These are phyloP conservation scores for Penicillium maclennaniae DNA, from an alignment of 495 filamentous ascomycete genomes.

Conservation along the genomic window DNA sequence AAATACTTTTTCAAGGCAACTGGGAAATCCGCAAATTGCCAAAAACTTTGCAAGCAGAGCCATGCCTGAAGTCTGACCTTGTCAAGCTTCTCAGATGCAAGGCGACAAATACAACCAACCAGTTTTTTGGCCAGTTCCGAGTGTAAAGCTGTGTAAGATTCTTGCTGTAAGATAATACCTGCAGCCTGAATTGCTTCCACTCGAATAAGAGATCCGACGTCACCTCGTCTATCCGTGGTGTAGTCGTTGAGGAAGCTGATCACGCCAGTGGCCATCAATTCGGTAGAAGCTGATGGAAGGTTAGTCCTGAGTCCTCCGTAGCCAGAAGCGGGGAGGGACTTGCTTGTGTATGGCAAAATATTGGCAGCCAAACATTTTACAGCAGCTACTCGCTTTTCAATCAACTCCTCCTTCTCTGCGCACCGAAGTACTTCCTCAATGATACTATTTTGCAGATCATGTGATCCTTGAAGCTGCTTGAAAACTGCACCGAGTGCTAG, in stretches of 20 bases:
- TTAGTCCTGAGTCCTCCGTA: not conserved
- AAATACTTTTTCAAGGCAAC: conserved; percentile 30
- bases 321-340: not conserved
- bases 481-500: conserved; percentile 41
- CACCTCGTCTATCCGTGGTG: conserved; percentile 78
- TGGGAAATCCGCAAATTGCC: conserved; percentile 36
- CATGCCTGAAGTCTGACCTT: conserved; percentile 72
- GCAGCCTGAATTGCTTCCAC: conserved; percentile 70
- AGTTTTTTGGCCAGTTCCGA: conserved; percentile 27
- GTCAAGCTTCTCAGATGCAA: conserved; percentile 85
- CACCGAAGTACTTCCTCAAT: conserved; percentile 34
- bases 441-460: conserved; percentile 23
- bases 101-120: conserved; percentile 52
- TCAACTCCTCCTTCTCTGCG: conserved; percentile 41
- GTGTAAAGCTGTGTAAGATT: conserved; percentile 3
- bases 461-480: conserved; percentile 22
- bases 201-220: conserved; percentile 80
- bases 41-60: conserved; percentile 40
- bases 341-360: conserved; percentile 43
- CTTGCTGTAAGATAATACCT: conserved; percentile 29
- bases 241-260: conserved; percentile 73
- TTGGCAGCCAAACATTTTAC: conserved; percentile 55
- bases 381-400: conserved; percentile 58
- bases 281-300: conserved; percentile 18
- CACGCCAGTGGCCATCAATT: conserved; percentile 32